Conservation (phyloP, 768 basidiomycete species). For the Clitopilus hobsonii region DNA sequence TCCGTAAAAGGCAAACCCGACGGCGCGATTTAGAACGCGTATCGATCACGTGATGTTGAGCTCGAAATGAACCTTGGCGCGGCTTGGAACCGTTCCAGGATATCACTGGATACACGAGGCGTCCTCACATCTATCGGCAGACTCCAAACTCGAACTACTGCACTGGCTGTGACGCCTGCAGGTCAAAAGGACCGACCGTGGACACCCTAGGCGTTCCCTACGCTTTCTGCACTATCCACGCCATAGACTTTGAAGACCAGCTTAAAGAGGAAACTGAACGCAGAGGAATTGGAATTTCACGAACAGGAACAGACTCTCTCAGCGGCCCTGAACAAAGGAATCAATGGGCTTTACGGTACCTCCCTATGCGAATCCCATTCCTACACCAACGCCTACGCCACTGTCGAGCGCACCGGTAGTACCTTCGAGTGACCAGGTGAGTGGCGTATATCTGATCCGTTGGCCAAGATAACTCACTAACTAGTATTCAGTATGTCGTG, state of each 20-base stretch:
- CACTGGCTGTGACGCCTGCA: not conserved
- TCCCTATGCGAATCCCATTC: conserved; percentile 40
- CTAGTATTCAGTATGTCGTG: too few species aligned
- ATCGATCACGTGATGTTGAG: not conserved
- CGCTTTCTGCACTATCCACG: not conserved
- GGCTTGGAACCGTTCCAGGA: not conserved
- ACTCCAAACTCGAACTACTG: not conserved
- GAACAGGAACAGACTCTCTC: not conserved
- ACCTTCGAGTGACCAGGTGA: conserved; percentile 71
- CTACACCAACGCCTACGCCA: conserved; percentile 27
- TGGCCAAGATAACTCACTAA: too few species aligned
- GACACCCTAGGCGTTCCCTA: not conserved
- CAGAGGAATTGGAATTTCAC: too few species aligned
- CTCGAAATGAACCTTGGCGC: not conserved
- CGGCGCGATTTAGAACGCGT: not conserved
- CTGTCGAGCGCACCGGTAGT: conserved; percentile 36
- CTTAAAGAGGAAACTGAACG: not conserved
- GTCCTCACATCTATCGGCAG: not conserved
- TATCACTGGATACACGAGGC: conserved; percentile 1
- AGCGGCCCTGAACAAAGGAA: not conserved
- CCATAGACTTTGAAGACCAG: not conserved
- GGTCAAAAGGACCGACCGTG: not conserved
- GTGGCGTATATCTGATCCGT: too few species aligned
- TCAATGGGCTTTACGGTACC: conserved; percentile 26
- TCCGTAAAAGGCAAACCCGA: not conserved